Evolutionary conservation across 23 red algal genomes (phyloP), one percentile per base, ranked within the genome.

Genomic region (Porphyridium purpureum): DNA sequence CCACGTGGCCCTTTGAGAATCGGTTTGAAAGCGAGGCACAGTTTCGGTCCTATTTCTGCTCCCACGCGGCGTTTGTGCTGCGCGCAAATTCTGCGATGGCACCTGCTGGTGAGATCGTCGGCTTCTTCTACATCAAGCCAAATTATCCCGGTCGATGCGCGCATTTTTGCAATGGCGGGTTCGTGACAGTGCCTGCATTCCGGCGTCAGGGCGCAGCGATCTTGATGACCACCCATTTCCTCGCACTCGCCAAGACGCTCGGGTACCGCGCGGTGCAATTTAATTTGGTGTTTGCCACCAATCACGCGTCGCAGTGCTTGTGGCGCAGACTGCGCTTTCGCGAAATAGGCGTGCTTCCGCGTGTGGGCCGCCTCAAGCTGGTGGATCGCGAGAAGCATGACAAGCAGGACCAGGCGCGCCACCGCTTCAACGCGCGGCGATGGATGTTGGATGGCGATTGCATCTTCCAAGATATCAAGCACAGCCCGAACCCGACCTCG

Each of bases 61-160:
- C 75, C 19, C 75, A 81, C 29, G 59, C 75, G 3, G 75, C 75
- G 7, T 47, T 81, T n/a, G 75, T 81, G 2, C 62, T 48, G 21
- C 14, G 2, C 0, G 14, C 44, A 15, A 9, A 2, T 9, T 15
- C 44, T 8, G 0, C 44, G 17, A 41, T 47, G 22, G 60, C 6
- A 31, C 36, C 35, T 21, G 38, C 33, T 4, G 75, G 42, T 5
- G 14, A n/a, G 15, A 56, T 68, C 19, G 19, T 74, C 4, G 80
- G 80, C 14, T 42, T 62, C 6, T 85, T 85, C 49, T 85, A 85
- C 27, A 64, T 69, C 48, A 85, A 85, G 49, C 80, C 80, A 15
- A 85, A 85, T 30, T 85, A 67, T 48, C 80, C 80, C 19, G 80
- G 80, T 25, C 48, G 80, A 38, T 75, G 80, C 55, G 42, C 47